Conservation (phyloP, 495 filamentous ascomycete species). For the Aspergillus funiculosus region DNA sequence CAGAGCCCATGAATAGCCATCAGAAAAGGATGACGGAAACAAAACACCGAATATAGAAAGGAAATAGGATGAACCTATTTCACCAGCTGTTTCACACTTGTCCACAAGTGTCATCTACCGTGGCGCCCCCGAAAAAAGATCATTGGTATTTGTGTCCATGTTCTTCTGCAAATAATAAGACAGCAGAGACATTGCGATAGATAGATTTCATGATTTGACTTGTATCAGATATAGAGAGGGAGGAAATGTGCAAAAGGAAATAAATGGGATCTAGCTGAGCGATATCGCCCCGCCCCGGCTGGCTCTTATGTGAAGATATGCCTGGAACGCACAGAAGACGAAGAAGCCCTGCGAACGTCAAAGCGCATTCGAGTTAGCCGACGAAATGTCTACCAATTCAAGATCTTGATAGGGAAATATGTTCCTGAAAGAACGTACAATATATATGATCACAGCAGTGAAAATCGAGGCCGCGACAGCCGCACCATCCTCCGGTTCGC, state of each 20-base stretch:
- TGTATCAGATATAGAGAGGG: too few relatives aligned
- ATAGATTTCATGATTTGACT: too few relatives aligned
- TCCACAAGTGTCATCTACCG: too few relatives aligned
- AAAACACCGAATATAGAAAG: neutral
- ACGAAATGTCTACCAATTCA: neutral
- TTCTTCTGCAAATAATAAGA: too few relatives aligned
- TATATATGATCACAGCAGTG: conserved; percentile 77
- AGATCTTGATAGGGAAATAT: neutral
- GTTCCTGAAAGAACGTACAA: conserved; percentile 54
- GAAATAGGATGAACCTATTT: too few relatives aligned
- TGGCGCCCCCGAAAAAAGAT: too few relatives aligned
- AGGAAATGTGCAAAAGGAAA: conserved; percentile 17
- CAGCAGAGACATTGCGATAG: too few relatives aligned
- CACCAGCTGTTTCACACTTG: too few relatives aligned
- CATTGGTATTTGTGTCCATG: too few relatives aligned
- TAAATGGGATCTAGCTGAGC: conserved; percentile 43
- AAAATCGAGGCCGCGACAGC: conserved; percentile 80
- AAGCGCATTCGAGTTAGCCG: conserved; percentile 5
- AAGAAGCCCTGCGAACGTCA: conserved; percentile 62
- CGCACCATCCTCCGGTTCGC: conserved; percentile 65
- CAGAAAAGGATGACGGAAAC: neutral
- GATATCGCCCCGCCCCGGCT: conserved; percentile 77
- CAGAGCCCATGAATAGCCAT: neutral
- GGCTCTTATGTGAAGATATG: conserved; percentile 69
- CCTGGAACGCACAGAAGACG: conserved; percentile 83